A percentile compares a stretch with the other conserved stretches of the same genome.
Conservation (phyloP, 371 early-diverging fungal species). For the Lichtheimia corymbifera region DNA sequence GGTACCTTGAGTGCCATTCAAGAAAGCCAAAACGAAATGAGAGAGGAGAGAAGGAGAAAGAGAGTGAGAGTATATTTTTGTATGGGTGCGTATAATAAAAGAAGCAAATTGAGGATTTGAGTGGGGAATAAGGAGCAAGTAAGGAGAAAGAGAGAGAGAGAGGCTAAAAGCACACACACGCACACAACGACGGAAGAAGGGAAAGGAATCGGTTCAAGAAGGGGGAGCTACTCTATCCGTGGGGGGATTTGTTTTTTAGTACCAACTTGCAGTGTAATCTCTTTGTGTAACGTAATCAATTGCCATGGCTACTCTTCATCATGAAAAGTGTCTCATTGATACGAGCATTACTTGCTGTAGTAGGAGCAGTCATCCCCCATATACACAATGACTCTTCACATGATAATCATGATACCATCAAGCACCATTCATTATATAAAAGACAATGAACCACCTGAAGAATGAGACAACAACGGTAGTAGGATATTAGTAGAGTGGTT, state of each 20-base stretch:
- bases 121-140: background rate
- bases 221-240: too few species aligned
- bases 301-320: too few species aligned
- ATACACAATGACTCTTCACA: background rate
- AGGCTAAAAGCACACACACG: background rate
- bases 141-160: constrained; percentile 10
- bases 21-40: constrained; percentile 1
- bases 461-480: constrained; percentile 1
- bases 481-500: background rate
- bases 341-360: background rate
- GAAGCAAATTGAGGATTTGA: background rate
- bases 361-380: background rate
- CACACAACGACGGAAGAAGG: background rate
- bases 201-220: constrained; percentile 6
- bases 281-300: too few species aligned
- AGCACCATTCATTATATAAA: background rate
- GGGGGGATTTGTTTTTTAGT: too few species aligned
- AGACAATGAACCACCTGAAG: background rate
- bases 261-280: too few species aligned
- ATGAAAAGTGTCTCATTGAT: too few species aligned
- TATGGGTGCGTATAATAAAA: background rate
- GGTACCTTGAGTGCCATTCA: constrained; percentile 29
- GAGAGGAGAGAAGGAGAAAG: background rate
- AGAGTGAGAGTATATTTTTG: background rate
- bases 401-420: background rate